Conservation (phyloP, 305 asterid species). For the Rubia occidens region DNA sequence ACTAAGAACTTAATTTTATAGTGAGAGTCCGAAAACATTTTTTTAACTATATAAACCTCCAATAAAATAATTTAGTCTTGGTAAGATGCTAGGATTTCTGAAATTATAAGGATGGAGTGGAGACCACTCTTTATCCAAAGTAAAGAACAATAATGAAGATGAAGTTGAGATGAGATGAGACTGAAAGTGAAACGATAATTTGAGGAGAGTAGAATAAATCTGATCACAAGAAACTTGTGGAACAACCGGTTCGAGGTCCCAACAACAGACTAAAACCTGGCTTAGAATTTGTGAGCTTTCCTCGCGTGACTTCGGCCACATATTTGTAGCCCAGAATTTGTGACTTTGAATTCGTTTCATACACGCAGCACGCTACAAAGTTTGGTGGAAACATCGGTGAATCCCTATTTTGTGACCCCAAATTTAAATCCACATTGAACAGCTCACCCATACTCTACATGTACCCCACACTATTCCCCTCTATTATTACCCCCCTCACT, state of each 20-base stretch:
- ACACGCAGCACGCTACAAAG: not conserved
- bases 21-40: no score
- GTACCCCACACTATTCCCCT: no score
- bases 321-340: not conserved
- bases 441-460: no score
- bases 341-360: not conserved
- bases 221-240: conserved; percentile 7
- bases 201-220: not conserved
- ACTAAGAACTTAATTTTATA: no score
- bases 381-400: not conserved
- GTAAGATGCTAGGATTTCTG: no score
- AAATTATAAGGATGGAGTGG: not conserved
- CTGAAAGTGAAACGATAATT: not conserved
- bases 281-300: not conserved
- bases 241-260: not conserved
- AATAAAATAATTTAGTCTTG: no score
- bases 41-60: no score
- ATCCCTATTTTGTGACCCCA: not conserved
- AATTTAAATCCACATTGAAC: no score
- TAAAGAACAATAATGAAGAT: not conserved
- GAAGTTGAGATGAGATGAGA: not conserved
- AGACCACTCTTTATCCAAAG: not conserved
- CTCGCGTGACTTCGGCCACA: not conserved
- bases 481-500: no score
- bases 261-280: not conserved